Base-by-base conservation (phyloP, 805 yeast species). In the Kazachstania psychrophila region DNA sequence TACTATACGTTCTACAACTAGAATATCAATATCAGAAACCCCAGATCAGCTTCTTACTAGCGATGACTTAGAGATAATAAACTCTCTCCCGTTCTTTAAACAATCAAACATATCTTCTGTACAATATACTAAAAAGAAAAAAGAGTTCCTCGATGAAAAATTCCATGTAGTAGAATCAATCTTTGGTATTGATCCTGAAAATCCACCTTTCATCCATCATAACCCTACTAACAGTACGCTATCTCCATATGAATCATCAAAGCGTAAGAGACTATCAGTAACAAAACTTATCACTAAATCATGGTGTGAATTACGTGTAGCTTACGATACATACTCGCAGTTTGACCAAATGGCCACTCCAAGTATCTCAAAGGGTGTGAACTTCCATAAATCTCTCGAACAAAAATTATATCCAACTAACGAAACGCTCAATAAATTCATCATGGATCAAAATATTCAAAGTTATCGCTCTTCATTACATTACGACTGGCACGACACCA, bases 301-400 rank as follows among this genome's bases (percentile, higher is more conserved):
- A 12, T 81, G 86, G 83, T 82, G 92, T 61, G 89, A 82, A 54
- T 57, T 81, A 31, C 60, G 75, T 28, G 65, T 61, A 14, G 65
- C 69, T 40, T 81, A 74, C 50, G 65, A 67, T 17, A 50, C 75
- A 0, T 80, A 71, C 45, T 60, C 77, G 0, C 66, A 67, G 15
- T 59, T 68, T 5, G 57, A 54, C 2, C 47, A 47, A 2, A 52
- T 46, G 23, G 55, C 56, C 16, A 69, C 69, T 4, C 45, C 42
- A 3, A 65, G 69, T 2, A 68, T 79, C 65, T 38, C 39, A 2
- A 44, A 59, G 10, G 89, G 89, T 0, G 50, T 58, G 5, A 48
- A 46, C 22, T 61, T 61, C 4, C 88, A 81, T 54, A 50, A 52
- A 20, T 46, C 46, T 23, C 52, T 77, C 13, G 86, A 79, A 45